These are phyloP conservation scores for Capillidium rhysosporum DNA, from an alignment of 371 early-diverging fungal genomes.

Conservation along the genomic window DNA sequence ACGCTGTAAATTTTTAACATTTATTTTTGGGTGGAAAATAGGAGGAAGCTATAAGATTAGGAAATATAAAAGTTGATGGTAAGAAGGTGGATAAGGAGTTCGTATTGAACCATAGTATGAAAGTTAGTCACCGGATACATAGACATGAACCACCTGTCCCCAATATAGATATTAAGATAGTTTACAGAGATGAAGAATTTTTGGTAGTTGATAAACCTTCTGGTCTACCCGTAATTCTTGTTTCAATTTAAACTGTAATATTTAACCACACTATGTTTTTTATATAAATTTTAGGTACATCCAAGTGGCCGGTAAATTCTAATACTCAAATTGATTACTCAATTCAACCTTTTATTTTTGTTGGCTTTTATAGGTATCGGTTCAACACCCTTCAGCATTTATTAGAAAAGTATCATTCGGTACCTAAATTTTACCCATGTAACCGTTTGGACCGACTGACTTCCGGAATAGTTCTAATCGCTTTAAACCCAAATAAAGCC, in stretches of 20 bases:
- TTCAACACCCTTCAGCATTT: constrained; percentile 73
- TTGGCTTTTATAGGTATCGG: constrained; percentile 23
- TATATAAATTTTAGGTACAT: constrained; percentile 24
- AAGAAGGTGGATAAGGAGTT: constrained; percentile 23
- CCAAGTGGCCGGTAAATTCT: constrained; percentile 43
- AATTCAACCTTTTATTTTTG: constrained; percentile 10
- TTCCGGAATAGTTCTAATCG: constrained; percentile 74
- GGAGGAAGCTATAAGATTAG: constrained; percentile 53
- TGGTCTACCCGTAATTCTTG: constrained; percentile 46
- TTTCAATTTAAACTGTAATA: not conserved
- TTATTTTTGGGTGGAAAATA: constrained; percentile 9
- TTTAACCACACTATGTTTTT: not conserved
- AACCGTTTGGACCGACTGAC: constrained; percentile 87
- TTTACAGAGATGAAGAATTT: constrained; percentile 34
- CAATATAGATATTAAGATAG: constrained; percentile 29
- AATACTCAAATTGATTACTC: not conserved
- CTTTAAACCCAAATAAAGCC: constrained; percentile 34
- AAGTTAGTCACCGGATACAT: constrained; percentile 63
- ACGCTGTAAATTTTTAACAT: not conserved
- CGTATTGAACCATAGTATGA: constrained; percentile 42
- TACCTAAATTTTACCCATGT: constrained; percentile 38
- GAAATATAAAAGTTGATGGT: constrained; percentile 59
- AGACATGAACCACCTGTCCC: constrained; percentile 90
- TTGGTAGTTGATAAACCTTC: constrained; percentile 78
- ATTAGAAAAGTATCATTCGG: constrained; percentile 38